Evolutionary conservation across 495 filamentous ascomycete genomes (phyloP), one percentile per base, ranked within the genome.

Genomic region (Aspergillus ellipticus): DNA sequence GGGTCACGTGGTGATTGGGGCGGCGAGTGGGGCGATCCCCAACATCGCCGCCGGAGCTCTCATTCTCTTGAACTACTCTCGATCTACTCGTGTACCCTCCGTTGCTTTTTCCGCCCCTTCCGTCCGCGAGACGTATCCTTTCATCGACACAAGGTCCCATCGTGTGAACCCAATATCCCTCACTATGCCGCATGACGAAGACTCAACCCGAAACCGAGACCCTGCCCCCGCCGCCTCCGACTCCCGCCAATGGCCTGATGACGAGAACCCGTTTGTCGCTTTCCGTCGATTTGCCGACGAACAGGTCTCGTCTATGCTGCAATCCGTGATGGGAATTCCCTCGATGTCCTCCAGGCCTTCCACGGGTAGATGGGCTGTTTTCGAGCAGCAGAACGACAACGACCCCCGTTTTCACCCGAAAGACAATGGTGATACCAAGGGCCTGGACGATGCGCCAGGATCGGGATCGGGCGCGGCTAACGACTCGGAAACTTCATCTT

Each of bases 221-320:
- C 33, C 20, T 51, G 45, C 50, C 4, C 54, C 16, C 55, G 57
- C 53, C 49, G 52, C 48, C 54, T 52, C 10, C 39, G 66, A 45
- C 49, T 61, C 57, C 7, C 56, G 58, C 43, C 54, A 53, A 51
- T 62, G 61, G 61, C 50, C 58, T 33, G 68, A 76, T 20, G 59
- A 65, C 41, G 68, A 74, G 51, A 86, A 84, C 55, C 81, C 83
- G 11, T 85, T 86, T 62, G 71, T 84, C 46, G 69, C 78, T 28
- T 84, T 85, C 66, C 81, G 82, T 52, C 79, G 78, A 54, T 84
- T 78, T 61, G 78, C 82, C 51, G 83, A 86, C 61, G 72, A 77
- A 50, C 82, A 83, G 53, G 74, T 85, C 51, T 79, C 77, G 5
- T 79, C 76, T 37, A 66, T 85, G 57, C 61, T 83, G 41, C 75